Percentiles rank a stretch among this genome's conserved stretches.
phyloP scores from a whole-genome alignment of 2,329 filamentous ascomycete species.

The Botryotinia globosa region DNA sequence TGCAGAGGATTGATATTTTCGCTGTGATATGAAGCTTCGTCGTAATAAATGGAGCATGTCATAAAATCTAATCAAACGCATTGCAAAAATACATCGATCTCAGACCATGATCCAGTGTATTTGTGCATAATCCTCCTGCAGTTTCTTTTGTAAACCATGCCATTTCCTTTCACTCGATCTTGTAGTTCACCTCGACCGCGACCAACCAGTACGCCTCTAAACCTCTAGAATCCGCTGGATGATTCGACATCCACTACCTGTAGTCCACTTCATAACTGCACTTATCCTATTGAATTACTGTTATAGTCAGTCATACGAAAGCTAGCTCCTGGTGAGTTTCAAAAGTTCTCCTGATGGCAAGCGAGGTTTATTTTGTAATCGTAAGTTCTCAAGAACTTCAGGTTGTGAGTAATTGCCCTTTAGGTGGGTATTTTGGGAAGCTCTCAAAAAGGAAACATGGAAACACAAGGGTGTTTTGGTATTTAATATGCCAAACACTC shows the following conservation, averaged over 20 bases:
- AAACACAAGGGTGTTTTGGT: background rate
- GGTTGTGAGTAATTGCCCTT: background rate
- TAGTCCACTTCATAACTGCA: background rate
- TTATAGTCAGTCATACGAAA: background rate
- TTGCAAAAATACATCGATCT: background rate
- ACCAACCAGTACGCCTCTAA: background rate
- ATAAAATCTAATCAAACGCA: constrained; percentile 10
- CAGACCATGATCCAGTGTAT: background rate
- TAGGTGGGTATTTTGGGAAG: background rate
- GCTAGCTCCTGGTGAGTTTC: background rate
- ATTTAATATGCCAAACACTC: background rate
- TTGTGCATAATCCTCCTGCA: background rate
- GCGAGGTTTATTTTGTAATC: background rate
- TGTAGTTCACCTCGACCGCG: background rate
- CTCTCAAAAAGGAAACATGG: background rate
- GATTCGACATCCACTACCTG: background rate
- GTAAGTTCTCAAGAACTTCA: too few species aligned
- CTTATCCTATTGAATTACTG: background rate
- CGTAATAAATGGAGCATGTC: constrained; percentile 13
- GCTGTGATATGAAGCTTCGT: background rate
- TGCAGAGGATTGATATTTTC: constrained; percentile 12
- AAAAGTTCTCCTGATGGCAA: background rate
- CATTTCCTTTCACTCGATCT: background rate
- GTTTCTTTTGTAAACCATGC: background rate
- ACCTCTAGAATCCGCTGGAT: background rate